phyloP scores from a whole-genome alignment of 2,329 filamentous ascomycete genomes.

The Aspergillus candidus region DNA sequence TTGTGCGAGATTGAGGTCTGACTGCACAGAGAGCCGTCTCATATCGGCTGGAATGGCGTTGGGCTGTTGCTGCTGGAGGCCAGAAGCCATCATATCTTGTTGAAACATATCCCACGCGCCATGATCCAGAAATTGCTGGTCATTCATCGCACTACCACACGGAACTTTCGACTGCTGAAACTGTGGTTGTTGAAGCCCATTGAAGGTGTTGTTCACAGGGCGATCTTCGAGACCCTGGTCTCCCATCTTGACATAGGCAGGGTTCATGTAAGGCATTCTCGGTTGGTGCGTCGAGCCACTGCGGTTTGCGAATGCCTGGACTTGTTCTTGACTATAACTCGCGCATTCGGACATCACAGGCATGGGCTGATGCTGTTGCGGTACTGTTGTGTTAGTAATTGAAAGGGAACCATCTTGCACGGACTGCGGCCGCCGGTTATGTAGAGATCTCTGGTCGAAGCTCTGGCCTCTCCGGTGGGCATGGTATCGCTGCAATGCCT shows the following conservation, averaged over 20 bases:
- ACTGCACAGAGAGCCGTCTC: constrained; percentile 36
- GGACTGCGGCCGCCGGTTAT: constrained; percentile 43
- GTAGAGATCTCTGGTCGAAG: constrained; percentile 64
- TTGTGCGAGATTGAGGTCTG: constrained; percentile 32
- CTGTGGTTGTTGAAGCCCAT: constrained; percentile 28
- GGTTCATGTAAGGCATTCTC: constrained; percentile 17
- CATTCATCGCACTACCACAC: constrained; percentile 12
- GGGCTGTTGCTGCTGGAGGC: constrained; percentile 17
- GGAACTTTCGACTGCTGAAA: constrained; percentile 13
- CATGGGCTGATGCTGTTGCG: constrained; percentile 53
- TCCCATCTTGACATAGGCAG: constrained; percentile 15
- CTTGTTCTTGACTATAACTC: constrained; percentile 25
- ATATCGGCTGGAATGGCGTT: constrained; percentile 19
- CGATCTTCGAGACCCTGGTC: constrained; percentile 10
- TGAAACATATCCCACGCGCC: constrained; percentile 23
- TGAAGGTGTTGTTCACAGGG: constrained; percentile 20
- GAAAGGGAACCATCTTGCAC: constrained; percentile 49
- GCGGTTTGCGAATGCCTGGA: constrained; percentile 24
- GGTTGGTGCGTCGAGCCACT: constrained; percentile 35
- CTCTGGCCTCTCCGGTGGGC: constrained; percentile 78
- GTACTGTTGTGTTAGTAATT: constrained; percentile 53
- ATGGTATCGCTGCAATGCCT: constrained; percentile 46
- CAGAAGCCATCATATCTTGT: constrained; percentile 16
- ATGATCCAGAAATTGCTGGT: constrained; percentile 19
- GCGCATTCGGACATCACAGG: constrained; percentile 23